Percentiles rank a stretch among this genome's conserved stretches.
Conservation (phyloP, 441 rosid species). For the Omphalea diandra region DNA sequence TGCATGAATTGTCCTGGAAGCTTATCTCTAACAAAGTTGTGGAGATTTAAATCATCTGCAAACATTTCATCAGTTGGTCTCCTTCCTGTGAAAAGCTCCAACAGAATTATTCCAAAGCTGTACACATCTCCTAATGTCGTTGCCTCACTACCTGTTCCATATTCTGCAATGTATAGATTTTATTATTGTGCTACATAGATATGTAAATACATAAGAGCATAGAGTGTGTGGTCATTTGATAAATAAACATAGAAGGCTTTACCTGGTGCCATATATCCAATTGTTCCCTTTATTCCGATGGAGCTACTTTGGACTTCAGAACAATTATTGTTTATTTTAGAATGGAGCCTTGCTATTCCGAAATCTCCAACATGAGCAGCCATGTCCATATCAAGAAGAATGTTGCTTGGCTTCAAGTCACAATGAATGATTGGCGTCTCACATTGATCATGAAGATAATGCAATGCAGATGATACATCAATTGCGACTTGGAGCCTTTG, state of each 20-base stretch:
- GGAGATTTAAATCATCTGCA: neutral
- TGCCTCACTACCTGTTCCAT: neutral
- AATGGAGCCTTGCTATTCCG: slow-evolving; percentile 12
- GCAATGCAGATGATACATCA: slow-evolving; percentile 30
- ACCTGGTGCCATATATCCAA: slow-evolving; percentile 22
- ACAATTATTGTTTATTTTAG: neutral
- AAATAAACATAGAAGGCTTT: neutral
- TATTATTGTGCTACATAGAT: too few relatives aligned
- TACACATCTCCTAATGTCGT: neutral
- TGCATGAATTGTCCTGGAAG: neutral
- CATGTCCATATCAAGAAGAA: slow-evolving; percentile 28
- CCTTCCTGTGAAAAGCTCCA: slow-evolving; percentile 3
- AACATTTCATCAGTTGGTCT: slow-evolving; percentile 9
- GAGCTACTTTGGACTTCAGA: neutral
- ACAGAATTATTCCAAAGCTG: slow-evolving; percentile 12
- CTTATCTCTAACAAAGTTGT: neutral
- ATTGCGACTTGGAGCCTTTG: slow-evolving; percentile 29
- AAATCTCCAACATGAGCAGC: slow-evolving; percentile 17
- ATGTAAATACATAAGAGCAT: neutral
- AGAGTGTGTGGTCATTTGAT: too few relatives aligned
- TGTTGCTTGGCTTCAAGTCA: slow-evolving; percentile 23
- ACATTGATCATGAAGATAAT: slow-evolving; percentile 33
- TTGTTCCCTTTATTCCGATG: slow-evolving; percentile 8
- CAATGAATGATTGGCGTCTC: slow-evolving; percentile 22
- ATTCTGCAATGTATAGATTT: slow-evolving; percentile 1